Evolutionary conservation across 2,329 filamentous ascomycete genomes (phyloP), one percentile per base, ranked within the genome.

Genomic region (Pochonia chlamydosporia): DNA sequence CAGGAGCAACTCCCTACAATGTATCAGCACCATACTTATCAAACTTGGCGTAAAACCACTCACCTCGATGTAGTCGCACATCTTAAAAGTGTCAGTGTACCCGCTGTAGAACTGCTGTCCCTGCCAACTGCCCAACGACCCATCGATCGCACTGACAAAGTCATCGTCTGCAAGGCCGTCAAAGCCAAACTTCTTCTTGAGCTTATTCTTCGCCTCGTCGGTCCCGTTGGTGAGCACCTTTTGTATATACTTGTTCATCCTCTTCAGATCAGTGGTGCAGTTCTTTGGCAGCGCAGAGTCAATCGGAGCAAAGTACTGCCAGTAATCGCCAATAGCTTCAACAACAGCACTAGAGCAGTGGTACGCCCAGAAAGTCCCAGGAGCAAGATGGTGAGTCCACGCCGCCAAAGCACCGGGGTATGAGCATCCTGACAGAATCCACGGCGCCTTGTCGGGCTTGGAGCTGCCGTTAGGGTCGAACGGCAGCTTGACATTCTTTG

Each of bases 271-370:
- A 2, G 70, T 63, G 41, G 89, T 75, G 61, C 87, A 92, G 43
- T 79, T 76, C 3, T 71, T 60, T 62, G 75, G 74, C 1, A 67
- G 66, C 31, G 65, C 76, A 13, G 68, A 54, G 13, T 68, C 64
- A 1, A 72, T 65, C 1, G 71, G 71, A 43, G 71, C 67, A 46
- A 63, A 74, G 59, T 78, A 78, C 54, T 72, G 59, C 71, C 85
- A 90, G 65, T 82, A 88, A 55, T 90, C 84, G 54, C 78, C 81
- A 49, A 90, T 84, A 4, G 87, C 85, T 54, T 82, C 76, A 0
- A 85, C 85, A 2, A 91, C 85, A 2, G 85, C 88, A 1, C 85
- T 90, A 0, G 85, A 88, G 0, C 84, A 82, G 42, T 93, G 89
- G 7, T 85, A 78, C 3, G 78, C 88, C 75, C 78, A 90, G 63